Conservation (phyloP, 1,284 basidiomycete genomes). For the Xerocomus amazonicus region DNA sequence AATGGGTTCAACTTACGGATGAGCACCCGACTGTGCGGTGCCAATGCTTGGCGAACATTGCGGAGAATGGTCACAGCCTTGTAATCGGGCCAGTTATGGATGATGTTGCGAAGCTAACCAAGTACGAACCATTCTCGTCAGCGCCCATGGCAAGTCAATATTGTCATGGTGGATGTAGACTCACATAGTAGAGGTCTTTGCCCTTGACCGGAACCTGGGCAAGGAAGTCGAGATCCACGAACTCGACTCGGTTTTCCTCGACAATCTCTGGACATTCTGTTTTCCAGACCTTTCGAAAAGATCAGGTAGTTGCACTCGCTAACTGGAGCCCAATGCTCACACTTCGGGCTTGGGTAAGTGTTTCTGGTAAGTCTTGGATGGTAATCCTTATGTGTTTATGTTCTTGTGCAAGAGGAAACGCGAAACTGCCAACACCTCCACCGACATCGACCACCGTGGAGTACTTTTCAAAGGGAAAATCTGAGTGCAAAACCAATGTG, state of each 20-base stretch:
- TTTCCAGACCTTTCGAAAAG: constrained; percentile 19
- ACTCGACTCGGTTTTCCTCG: constrained; percentile 22
- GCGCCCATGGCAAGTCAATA: no score
- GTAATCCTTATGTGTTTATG: constrained; percentile 30
- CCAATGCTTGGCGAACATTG: constrained; percentile 30
- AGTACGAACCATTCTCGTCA: not conserved
- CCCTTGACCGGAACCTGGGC: constrained; percentile 23
- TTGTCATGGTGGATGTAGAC: not conserved
- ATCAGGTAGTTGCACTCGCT: not conserved
- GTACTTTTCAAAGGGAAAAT: constrained; percentile 27
- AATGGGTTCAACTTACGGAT: constrained; percentile 19
- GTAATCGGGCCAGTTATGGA: constrained; percentile 31
- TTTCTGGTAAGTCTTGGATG: constrained; percentile 29
- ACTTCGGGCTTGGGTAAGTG: constrained; percentile 18
- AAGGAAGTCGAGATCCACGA: constrained; percentile 32
- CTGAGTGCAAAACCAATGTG: constrained; percentile 8
- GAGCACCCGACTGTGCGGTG: constrained; percentile 28
- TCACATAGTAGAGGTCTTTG: constrained; percentile 33
- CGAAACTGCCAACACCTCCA: constrained; percentile 32
- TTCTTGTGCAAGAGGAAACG: constrained; percentile 25
- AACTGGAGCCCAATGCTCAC: constrained; percentile 12
- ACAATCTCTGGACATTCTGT: constrained; percentile 25
- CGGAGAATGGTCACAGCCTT: constrained; percentile 23
- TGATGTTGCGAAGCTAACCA: constrained; percentile 27
- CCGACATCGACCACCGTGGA: constrained; percentile 31